These are phyloP conservation scores for Paspalum vaginatum DNA, from an alignment of 176 grass and related monocot genomes.

Conservation along the genomic window DNA sequence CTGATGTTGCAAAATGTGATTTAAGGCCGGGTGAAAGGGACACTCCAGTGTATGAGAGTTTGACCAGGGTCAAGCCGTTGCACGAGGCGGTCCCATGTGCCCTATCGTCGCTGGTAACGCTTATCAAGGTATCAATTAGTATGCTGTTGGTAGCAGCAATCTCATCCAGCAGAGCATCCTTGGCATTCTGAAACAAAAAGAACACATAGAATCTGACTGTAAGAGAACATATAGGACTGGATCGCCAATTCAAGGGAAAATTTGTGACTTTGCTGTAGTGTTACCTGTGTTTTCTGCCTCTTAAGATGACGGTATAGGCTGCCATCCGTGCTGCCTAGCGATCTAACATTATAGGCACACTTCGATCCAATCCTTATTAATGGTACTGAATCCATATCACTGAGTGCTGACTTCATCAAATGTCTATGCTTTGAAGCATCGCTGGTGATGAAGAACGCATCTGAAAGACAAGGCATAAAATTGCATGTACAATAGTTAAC, in stretches of 20 bases:
- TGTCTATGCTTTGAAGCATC: not conserved
- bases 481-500: not conserved
- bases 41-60: conserved; percentile 5
- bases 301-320: not conserved
- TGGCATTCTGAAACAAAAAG: not conserved
- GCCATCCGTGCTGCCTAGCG: not conserved
- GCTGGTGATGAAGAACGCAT: not conserved
- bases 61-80: conserved; percentile 8
- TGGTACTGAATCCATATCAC: conserved; percentile 26
- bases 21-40: conserved; percentile 6
- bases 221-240: not conserved
- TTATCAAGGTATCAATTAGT: conserved; percentile 36
- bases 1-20: not conserved
- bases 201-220: not conserved
- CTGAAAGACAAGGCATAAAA: not conserved
- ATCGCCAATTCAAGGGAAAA: not conserved
- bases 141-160: conserved; percentile 20
- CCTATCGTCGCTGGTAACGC: not conserved
- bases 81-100: not conserved
- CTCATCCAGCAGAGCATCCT: conserved; percentile 32
- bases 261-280: not conserved
- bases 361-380: not conserved
- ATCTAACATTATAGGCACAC: not conserved
- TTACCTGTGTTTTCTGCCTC: conserved; percentile 26
- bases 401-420: not conserved